Evolutionary conservation across 2,329 filamentous ascomycete species (phyloP), one percentile per base, ranked within the genome.

Genomic region (Metarhizium humberi): DNA sequence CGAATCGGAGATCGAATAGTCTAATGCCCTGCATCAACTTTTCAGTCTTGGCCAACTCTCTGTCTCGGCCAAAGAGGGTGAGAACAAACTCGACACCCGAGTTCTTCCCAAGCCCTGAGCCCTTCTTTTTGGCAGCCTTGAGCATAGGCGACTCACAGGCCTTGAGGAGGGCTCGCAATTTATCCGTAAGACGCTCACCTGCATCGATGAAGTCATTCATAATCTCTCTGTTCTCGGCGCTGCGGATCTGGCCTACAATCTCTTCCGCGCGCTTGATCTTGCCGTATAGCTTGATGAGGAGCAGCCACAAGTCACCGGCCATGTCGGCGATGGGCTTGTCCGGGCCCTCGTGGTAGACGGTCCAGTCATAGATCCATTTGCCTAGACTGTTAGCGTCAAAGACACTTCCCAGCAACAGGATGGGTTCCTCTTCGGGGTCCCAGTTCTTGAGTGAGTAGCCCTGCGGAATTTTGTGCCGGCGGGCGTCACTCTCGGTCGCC

Each of bases 321-420:
- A 95, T 86, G 61, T 96, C 91, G 53, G 91, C 84, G 66, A 96
- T 89, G 52, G 91, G 89, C 11, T 88, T 90, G 45, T 82, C 82
- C 14, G 90, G 82, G 42, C 90, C 90, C 62, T 95, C 86, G 69
- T 87, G 86, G 75, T 90, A 96, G 60, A 96, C 90, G 18, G 94
- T 96, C 94, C 94, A 99, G 78, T 97, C 94, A 73, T 96, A 99
- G 67, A 99, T 95, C 94, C 94, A 99, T 75, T 96, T 96, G 66
- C 94, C 94, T 34, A 99, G 80, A 30, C 90, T 96, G 79, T 97
- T 96, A 67, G 92, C 90, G 68, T 97, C 94, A 67, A 97, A 97
- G 55, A 97, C 94, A 67, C 90, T 95, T 52, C 94, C 94, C 25
- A 97, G 80, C 30, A 99, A 82, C 68, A 96, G 86, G 69, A 99